These are phyloP conservation scores for Avena sativa DNA, from an alignment of 176 grass and related monocot genomes.

Conservation along the genomic window DNA sequence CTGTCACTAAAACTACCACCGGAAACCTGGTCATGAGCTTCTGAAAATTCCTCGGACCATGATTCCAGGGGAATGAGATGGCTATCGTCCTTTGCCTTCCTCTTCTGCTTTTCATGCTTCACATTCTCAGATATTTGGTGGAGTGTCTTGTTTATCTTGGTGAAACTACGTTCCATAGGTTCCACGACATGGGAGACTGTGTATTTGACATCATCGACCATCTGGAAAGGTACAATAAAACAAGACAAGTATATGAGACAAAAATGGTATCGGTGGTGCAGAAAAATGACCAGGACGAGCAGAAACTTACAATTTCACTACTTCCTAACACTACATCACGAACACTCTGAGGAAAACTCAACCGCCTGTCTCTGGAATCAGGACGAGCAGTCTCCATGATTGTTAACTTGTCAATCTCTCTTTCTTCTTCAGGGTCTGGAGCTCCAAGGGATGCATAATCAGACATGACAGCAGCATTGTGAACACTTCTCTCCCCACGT, in stretches of 20 bases:
- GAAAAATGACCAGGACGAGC: slow-evolving; percentile 7
- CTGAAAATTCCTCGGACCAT: slow-evolving; percentile 78
- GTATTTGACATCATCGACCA: slow-evolving; percentile 97
- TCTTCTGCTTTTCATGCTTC: slow-evolving; percentile 81
- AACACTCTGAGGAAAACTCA: slow-evolving; percentile 93
- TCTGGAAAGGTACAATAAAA: slow-evolving; percentile 54
- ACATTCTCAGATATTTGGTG: slow-evolving; percentile 96
- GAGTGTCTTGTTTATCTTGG: slow-evolving; percentile 78
- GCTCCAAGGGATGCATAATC: slow-evolving; percentile 91
- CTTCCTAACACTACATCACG: slow-evolving; percentile 91
- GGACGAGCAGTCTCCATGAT: slow-evolving; percentile 56
- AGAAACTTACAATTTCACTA: slow-evolving; percentile 85
- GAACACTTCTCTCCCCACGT: slow-evolving; percentile 75
- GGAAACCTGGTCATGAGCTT: slow-evolving; percentile 58
- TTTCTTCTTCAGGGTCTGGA: slow-evolving; percentile 93
- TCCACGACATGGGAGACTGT: slow-evolving; percentile 95
- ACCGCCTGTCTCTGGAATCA: slow-evolving; percentile 58
- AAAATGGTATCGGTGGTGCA: slow-evolving; percentile 26
- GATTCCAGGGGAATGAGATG: slow-evolving; percentile 80
- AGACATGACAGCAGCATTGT: slow-evolving; percentile 86
- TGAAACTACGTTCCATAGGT: slow-evolving; percentile 82
- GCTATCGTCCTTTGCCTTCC: slow-evolving; percentile 94
- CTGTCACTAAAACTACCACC: slow-evolving; percentile 90
- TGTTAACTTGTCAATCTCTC: slow-evolving; percentile 70
- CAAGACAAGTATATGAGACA: background rate